Percentiles rank a stretch among this genome's conserved stretches.
Conservation (phyloP, 2,329 filamentous ascomycete genomes). For the Epichloe hybrida region DNA sequence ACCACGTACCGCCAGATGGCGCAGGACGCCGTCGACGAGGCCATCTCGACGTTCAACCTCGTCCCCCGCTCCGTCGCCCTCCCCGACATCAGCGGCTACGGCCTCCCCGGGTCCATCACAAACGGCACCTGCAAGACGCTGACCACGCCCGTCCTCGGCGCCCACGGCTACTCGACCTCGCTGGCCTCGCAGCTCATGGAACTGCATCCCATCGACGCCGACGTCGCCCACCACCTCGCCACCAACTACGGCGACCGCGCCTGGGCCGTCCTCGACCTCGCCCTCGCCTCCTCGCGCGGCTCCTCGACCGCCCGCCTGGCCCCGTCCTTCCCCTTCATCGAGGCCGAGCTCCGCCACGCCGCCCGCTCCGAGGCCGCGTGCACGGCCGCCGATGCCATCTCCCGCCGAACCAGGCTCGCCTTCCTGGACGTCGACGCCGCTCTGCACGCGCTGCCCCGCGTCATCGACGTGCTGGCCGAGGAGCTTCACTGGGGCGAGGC, state of each 20-base stretch:
- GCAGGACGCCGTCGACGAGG: constrained; percentile 71
- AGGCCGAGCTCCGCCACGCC: constrained; percentile 60
- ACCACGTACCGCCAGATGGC: constrained; percentile 85
- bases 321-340: constrained; percentile 55
- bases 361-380: constrained; percentile 61
- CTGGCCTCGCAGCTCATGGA: constrained; percentile 22
- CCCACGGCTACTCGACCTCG: constrained; percentile 49
- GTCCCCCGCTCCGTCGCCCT: constrained; percentile 35
- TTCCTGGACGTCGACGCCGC: constrained; percentile 63
- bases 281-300: constrained; percentile 26
- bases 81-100: constrained; percentile 54
- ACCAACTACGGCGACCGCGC: constrained; percentile 41
- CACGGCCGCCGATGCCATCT: constrained; percentile 57
- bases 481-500: constrained; percentile 51
- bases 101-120: constrained; percentile 31
- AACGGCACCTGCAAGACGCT: constrained; percentile 66
- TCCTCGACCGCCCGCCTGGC: constrained; percentile 46
- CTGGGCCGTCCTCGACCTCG: constrained; percentile 60
- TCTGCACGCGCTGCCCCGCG: constrained; percentile 51
- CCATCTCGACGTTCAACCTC: constrained; percentile 52
- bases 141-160: constrained; percentile 57
- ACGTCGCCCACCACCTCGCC: constrained; percentile 29
- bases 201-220: constrained; percentile 23
- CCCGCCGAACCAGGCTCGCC: constrained; percentile 57
- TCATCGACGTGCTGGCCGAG: constrained; percentile 60